These are phyloP conservation scores for Beauveria australis DNA, from an alignment of 2,329 filamentous ascomycete species.

Conservation along the genomic window DNA sequence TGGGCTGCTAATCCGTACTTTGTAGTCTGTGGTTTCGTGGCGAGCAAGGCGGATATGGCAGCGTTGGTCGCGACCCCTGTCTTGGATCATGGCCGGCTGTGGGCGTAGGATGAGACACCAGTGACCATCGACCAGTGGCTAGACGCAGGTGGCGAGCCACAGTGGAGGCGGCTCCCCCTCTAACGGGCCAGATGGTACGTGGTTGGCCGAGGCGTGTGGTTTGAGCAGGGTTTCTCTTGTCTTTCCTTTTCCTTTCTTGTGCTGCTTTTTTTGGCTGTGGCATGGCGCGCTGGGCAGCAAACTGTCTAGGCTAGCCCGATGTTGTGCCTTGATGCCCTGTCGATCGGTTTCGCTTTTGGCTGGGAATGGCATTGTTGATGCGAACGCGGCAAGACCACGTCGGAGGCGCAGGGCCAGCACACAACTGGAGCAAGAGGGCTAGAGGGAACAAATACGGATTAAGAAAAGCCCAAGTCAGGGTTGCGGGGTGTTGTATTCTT, in stretches of 20 bases:
- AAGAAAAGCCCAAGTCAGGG: neutral
- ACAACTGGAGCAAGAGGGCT: neutral
- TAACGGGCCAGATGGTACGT: neutral
- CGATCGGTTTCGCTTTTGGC: neutral
- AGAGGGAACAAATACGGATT: neutral
- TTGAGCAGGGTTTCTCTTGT: neutral
- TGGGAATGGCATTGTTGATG: conserved; percentile 3
- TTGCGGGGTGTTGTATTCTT: neutral
- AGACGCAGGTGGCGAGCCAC: neutral
- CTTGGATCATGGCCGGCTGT: neutral
- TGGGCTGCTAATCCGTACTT: neutral
- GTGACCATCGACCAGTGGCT: neutral
- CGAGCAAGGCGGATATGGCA: neutral
- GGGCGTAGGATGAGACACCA: conserved; percentile 1
- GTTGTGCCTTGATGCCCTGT: neutral
- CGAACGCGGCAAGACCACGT: conserved; percentile 4
- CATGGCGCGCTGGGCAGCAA: neutral
- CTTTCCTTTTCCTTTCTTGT: neutral
- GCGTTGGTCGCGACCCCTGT: neutral
- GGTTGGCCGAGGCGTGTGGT: neutral
- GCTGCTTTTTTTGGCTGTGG: neutral
- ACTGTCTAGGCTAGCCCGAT: neutral
- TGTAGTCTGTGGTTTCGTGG: neutral
- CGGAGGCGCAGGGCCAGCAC: neutral
- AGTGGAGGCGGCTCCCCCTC: neutral